Evolutionary conservation across 1,139 yeast species (phyloP).

Genomic region (Arxiozyma heterogenica): DNA sequence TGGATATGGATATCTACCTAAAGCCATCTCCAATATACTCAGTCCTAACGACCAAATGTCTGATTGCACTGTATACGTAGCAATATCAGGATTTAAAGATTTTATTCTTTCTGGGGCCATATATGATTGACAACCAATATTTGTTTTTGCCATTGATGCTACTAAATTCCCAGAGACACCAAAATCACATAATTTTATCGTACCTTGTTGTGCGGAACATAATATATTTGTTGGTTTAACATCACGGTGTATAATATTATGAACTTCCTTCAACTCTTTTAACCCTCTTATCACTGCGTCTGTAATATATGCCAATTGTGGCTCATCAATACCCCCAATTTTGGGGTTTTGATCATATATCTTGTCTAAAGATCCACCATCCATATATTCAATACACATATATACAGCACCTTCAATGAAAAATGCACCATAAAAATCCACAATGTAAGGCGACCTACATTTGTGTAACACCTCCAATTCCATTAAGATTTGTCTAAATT

Average conservation of each 20-base stretch:
- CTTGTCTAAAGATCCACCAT: slow-evolving; percentile 89
- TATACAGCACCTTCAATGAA: slow-evolving; percentile 96
- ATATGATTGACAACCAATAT: slow-evolving; percentile 95
- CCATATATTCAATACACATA: slow-evolving; percentile 98
- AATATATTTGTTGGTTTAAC: slow-evolving; percentile 94
- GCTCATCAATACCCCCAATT: slow-evolving; percentile 67
- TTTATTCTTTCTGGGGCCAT: slow-evolving; percentile 98
- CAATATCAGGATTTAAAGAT: slow-evolving; percentile 51
- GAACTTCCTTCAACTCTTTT: slow-evolving; percentile 74
- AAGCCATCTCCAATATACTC: slow-evolving; percentile 79
- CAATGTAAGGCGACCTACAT: slow-evolving; percentile 82
- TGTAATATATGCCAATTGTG: slow-evolving; percentile 71
- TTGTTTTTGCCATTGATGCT: slow-evolving; percentile 90
- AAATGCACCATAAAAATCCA: slow-evolving; percentile 94
- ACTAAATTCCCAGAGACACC: slow-evolving; percentile 95
- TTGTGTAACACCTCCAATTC: slow-evolving; percentile 88
- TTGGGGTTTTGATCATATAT: slow-evolving; percentile 48
- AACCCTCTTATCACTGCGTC: slow-evolving; percentile 77
- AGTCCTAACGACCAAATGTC: slow-evolving; percentile 96
- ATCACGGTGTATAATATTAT: slow-evolving; percentile 91
- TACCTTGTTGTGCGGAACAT: slow-evolving; percentile 66
- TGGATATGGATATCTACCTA: slow-evolving; percentile 91
- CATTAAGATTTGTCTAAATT: slow-evolving; percentile 89
- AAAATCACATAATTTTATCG: slow-evolving; percentile 88
- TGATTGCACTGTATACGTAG: slow-evolving; percentile 84